Evolutionary conservation across 2,329 filamentous ascomycete genomes (phyloP).

Genomic region (Hypoxylon sp.): DNA sequence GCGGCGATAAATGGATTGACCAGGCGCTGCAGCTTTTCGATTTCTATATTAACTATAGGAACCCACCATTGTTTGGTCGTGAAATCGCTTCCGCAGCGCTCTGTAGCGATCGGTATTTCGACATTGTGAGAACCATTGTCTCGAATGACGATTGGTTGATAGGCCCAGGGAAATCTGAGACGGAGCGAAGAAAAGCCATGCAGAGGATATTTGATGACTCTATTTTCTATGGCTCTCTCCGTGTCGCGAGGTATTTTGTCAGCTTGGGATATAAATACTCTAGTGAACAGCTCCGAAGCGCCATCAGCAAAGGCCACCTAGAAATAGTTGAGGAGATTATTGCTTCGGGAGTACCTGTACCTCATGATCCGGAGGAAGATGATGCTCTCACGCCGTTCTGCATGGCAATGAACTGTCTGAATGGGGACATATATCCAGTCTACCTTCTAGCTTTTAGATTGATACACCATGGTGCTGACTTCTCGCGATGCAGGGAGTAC

Average conservation of each 20-base stretch:
- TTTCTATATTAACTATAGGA: background rate
- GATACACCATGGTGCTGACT: background rate
- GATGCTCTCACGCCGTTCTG: too few species aligned
- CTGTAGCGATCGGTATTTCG: background rate
- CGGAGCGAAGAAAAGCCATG: too few species aligned
- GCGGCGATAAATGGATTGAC: too few species aligned
- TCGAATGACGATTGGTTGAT: background rate
- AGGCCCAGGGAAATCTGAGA: background rate
- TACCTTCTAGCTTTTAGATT: background rate
- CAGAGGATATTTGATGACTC: too few species aligned
- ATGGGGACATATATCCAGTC: too few species aligned
- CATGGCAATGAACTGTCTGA: too few species aligned
- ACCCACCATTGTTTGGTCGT: background rate
- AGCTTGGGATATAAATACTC: background rate
- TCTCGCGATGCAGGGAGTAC: too few species aligned
- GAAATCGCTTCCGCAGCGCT: background rate
- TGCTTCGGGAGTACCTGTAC: background rate
- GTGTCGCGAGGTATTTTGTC: background rate
- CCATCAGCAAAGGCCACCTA: background rate
- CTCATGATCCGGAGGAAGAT: too few species aligned
- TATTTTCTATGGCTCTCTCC: background rate
- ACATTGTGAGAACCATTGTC: background rate
- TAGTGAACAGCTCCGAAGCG: background rate
- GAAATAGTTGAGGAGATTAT: background rate
- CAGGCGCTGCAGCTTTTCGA: background rate